These are phyloP conservation scores for Coniochaeta ligniaria DNA, from an alignment of 2,329 filamentous ascomycete species.

Conservation along the genomic window DNA sequence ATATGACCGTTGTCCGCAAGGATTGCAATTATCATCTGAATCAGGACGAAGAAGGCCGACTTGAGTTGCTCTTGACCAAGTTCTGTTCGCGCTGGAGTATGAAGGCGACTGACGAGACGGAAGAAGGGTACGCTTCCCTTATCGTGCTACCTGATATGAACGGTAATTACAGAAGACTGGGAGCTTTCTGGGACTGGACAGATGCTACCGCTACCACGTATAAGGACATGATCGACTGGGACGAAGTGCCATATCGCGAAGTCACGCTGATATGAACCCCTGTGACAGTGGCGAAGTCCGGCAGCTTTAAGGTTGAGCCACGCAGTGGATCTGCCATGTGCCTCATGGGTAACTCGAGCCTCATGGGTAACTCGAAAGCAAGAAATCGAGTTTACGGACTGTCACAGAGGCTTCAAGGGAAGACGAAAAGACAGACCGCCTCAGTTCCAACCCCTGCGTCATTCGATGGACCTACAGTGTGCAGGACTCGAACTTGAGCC, in stretches of 20 bases:
- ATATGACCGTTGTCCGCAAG: neutral
- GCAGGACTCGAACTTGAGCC: too few relatives aligned
- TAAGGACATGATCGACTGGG: constrained; percentile 1
- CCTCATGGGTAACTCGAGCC: too few relatives aligned
- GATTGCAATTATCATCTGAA: neutral
- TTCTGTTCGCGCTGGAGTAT: neutral
- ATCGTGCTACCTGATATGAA: neutral
- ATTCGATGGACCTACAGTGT: too few relatives aligned
- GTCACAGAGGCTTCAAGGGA: too few relatives aligned
- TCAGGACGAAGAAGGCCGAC: neutral
- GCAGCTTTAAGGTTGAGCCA: too few relatives aligned
- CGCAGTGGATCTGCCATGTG: too few relatives aligned
- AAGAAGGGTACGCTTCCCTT: neutral
- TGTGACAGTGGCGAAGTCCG: neutral
- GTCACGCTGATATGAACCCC: constrained; percentile 1
- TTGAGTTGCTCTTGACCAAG: neutral
- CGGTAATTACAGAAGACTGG: neutral
- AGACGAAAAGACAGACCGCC: too few relatives aligned
- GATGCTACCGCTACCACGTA: neutral
- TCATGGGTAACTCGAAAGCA: too few relatives aligned
- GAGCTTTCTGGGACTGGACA: constrained; percentile 3
- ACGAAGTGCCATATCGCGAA: neutral
- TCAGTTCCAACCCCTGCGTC: too few relatives aligned
- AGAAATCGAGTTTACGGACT: too few relatives aligned
- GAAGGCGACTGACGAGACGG: neutral